Evolutionary conservation across 805 yeast species (phyloP), one percentile per base, ranked within the genome.

Genomic region (Wickerhamomyces chambardii): DNA sequence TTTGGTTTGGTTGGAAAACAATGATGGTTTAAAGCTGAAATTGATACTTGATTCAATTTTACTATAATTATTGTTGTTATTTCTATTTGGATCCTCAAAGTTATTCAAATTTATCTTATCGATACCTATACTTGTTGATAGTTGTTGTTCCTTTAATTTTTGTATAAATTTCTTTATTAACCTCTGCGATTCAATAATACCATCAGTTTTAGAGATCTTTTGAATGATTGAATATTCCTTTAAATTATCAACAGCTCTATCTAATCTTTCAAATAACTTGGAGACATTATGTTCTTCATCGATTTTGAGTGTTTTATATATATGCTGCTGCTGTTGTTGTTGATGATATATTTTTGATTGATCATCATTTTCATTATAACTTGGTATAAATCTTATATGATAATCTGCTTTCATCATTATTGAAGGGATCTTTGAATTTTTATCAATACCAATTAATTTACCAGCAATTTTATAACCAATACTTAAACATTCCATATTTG

Each of bases 391-490:
- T 43, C 70, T 53, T 7, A 64, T 39, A 25, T 57, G 51, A 37
- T 59, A 61, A 26, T 60, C 64, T 16, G 46, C 48, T 28, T 61
- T 64, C 25, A 38, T 53, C 53, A 63, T 46, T 15, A 62, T 50
- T 21, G 51, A 54, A 12, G 56, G 40, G 51, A 45, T 16, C 47
- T 22, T 7, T 35, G 34, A 8, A 32, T 12, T 2, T 36, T 51
- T 10, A 50, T 49, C 28, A 36, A 68, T 62, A 17, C 73, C 78
- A 30, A 75, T 73, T 37, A 75, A 58, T 37, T 70, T 68, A 6
- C 78, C 78, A 43, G 74, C 78, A 22, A 76, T 67, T 1, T 72
- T 61, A 42, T 76, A 76, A 34, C 65, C 62, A 8, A 76, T 59
- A 40, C 78, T 70, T 18, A 53, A 28, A 36, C 63, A 63, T 4